Conservation (phyloP, 108 stramenopile genomes). For the Bacterosira constricta region DNA sequence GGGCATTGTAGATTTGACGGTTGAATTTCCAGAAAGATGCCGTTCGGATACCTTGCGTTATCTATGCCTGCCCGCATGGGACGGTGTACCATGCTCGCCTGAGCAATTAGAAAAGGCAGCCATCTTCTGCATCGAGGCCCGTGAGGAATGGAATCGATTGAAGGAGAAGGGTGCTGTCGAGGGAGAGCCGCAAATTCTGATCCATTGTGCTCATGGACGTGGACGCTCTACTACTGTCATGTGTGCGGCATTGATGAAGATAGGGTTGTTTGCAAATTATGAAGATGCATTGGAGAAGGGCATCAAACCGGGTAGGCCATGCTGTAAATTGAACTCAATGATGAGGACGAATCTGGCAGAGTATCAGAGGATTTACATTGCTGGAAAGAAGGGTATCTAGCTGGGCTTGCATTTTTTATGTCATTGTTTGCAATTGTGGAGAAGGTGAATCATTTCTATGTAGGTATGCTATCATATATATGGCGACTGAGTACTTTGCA, state of each 20-base stretch:
- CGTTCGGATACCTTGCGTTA: constrained; percentile 63
- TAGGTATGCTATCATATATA: too few relatives aligned
- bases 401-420: too few relatives aligned
- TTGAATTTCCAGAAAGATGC: constrained; percentile 86
- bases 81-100: constrained; percentile 84
- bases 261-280: constrained; percentile 79
- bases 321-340: constrained; percentile 82
- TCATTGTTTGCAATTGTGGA: too few relatives aligned
- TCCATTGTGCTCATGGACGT: constrained; percentile 89
- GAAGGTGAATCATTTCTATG: too few relatives aligned
- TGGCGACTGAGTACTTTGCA: too few relatives aligned
- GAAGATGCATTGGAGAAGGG: constrained; percentile 87
- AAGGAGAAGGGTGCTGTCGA: constrained; percentile 64
- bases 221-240: constrained; percentile 84
- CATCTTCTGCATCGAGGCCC: constrained; percentile 69
- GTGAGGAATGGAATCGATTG: constrained; percentile 39
- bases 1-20: constrained; percentile 84
- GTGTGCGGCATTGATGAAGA: constrained; percentile 87
- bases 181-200: constrained; percentile 48
- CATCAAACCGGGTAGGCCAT: constrained; percentile 72
- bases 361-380: constrained; percentile 78
- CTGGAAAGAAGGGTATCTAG: constrained; percentile 58
- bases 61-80: constrained; percentile 79
- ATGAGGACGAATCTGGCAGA: constrained; percentile 80
- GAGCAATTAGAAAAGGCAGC: constrained; percentile 82